Conservation (phyloP, 495 filamentous ascomycete genomes). For the Daldinia vernicosa region DNA sequence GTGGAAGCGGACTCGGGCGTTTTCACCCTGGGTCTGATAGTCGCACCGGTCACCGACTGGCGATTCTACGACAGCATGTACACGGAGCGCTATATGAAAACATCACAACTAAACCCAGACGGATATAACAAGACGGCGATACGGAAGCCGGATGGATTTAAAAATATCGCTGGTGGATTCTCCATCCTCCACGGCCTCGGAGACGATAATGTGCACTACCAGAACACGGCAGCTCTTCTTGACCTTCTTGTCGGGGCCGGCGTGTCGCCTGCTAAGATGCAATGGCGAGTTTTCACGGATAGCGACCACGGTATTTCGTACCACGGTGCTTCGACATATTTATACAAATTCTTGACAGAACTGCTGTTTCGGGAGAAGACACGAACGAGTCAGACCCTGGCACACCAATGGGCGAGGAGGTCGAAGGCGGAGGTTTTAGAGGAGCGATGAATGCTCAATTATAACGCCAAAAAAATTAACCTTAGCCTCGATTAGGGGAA, state of each 20-base stretch:
- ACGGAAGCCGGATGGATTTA: conserved; percentile 57
- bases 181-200: conserved; percentile 65
- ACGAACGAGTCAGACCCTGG: conserved; percentile 41
- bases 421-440: conserved; percentile 11
- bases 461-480: background rate
- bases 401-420: conserved; percentile 58
- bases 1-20: conserved; percentile 60
- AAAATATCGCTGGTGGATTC: conserved; percentile 60
- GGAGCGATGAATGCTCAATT: background rate
- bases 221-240: conserved; percentile 61
- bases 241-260: conserved; percentile 60
- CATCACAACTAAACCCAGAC: conserved; percentile 53
- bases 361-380: conserved; percentile 59
- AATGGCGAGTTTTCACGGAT: conserved; percentile 63
- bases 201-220: conserved; percentile 70
- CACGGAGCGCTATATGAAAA: conserved; percentile 73
- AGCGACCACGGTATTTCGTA: conserved; percentile 62
- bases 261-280: conserved; percentile 62
- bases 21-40: conserved; percentile 62
- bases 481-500: background rate
- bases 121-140: conserved; percentile 62
- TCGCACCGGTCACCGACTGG: conserved; percentile 67
- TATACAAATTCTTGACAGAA: conserved; percentile 63
- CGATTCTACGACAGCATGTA: conserved; percentile 71
- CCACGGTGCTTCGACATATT: conserved; percentile 53